phyloP scores from a whole-genome alignment of 495 filamentous ascomycete genomes.

The Apiosordaria backusii region DNA sequence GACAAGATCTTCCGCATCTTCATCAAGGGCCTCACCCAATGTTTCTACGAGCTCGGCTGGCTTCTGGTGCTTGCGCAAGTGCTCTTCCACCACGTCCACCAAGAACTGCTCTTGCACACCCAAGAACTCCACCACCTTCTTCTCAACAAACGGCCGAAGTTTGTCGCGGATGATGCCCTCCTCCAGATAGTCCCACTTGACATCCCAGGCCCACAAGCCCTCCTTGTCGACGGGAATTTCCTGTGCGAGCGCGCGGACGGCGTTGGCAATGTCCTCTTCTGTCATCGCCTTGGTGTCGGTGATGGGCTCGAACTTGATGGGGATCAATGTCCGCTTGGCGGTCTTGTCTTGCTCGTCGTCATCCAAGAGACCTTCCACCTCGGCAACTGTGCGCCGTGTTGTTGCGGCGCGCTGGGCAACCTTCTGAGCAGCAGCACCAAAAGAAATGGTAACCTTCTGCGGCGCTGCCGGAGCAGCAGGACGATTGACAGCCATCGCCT shows the following conservation, averaged over 20 bases:
- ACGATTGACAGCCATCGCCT: slow-evolving; percentile 61
- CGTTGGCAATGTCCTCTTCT: slow-evolving; percentile 79
- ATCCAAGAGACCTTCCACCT: slow-evolving; percentile 90
- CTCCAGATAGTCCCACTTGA: slow-evolving; percentile 94
- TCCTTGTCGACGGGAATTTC: slow-evolving; percentile 87
- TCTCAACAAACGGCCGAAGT: slow-evolving; percentile 91
- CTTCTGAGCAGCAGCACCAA: slow-evolving; percentile 81
- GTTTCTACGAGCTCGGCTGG: slow-evolving; percentile 81
- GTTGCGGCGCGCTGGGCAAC: slow-evolving; percentile 65
- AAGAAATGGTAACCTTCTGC: slow-evolving; percentile 88
- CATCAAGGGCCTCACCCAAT: slow-evolving; percentile 84
- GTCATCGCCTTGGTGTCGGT: slow-evolving; percentile 66
- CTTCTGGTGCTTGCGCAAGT: slow-evolving; percentile 70
- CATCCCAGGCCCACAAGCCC: slow-evolving; percentile 84
- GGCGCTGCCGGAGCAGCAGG: slow-evolving; percentile 60
- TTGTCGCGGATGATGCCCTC: slow-evolving; percentile 79
- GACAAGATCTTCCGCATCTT: slow-evolving; percentile 90
- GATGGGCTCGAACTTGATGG: slow-evolving; percentile 83
- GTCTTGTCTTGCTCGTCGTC: slow-evolving; percentile 81
- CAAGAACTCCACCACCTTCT: slow-evolving; percentile 94
- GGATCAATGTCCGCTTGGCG: slow-evolving; percentile 75
- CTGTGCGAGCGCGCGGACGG: slow-evolving; percentile 72
- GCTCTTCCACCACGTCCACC: slow-evolving; percentile 86
- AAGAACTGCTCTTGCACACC: slow-evolving; percentile 96
- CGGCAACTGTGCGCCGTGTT: slow-evolving; percentile 78